Percentiles rank a stretch among this genome's conserved stretches.
Evolutionary conservation across 805 yeast genomes (phyloP).

Genomic region (Sugiyamaella qingdaonensis): DNA sequence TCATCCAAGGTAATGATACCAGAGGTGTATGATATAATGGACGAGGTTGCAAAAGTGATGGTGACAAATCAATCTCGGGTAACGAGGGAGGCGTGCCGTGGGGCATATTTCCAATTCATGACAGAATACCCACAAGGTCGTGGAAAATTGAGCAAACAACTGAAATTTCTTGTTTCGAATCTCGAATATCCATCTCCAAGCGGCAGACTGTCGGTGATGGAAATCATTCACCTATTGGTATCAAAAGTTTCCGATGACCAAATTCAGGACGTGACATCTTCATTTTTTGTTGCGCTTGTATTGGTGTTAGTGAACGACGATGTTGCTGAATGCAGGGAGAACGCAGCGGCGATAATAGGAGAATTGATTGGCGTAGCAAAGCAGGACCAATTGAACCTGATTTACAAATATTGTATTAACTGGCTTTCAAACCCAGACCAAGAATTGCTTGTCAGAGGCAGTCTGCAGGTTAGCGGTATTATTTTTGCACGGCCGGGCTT

Average conservation of each 20-base stretch:
- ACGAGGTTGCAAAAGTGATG: conserved; percentile 75
- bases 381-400: conserved; percentile 30
- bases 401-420: conserved; percentile 43
- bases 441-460: conserved; percentile 62
- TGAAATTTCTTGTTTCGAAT: conserved; percentile 74
- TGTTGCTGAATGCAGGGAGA: conserved; percentile 72
- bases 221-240: conserved; percentile 67
- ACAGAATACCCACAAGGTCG: conserved; percentile 94
- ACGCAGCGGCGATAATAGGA: conserved; percentile 62
- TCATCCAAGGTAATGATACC: conserved; percentile 71
- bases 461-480: conserved; percentile 67
- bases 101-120: conserved; percentile 75
- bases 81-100: conserved; percentile 79
- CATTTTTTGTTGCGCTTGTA: conserved; percentile 80
- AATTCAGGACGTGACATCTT: conserved; percentile 42
- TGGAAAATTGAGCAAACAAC: conserved; percentile 76
- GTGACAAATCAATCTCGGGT: conserved; percentile 81
- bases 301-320: conserved; percentile 76
- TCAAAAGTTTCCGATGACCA: conserved; percentile 55
- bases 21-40: conserved; percentile 87
- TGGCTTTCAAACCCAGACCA: conserved; percentile 52
- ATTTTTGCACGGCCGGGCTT: conserved; percentile 48
- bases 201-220: conserved; percentile 90
- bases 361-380: conserved; percentile 49
- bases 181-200: conserved; percentile 76